A percentile compares a stretch with the other conserved stretches of the same genome.
These are phyloP conservation scores for Fremontodendron californicum DNA, from an alignment of 345 rosid genomes.

Conservation along the genomic window DNA sequence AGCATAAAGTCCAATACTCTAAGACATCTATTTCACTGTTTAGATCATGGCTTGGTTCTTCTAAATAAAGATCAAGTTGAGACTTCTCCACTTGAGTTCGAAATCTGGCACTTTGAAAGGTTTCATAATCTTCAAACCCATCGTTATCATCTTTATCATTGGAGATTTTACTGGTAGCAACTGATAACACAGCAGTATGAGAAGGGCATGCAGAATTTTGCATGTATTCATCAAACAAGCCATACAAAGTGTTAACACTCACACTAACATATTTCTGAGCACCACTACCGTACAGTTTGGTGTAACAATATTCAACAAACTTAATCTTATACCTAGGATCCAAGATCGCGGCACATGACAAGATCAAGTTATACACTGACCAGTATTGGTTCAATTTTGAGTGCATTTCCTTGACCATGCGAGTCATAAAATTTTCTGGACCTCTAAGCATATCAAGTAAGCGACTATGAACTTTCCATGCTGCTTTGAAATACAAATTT, in stretches of 20 bases:
- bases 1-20: slow-evolving; percentile 21
- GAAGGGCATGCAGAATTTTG: slow-evolving; percentile 17
- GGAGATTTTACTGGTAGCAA: slow-evolving; percentile 17
- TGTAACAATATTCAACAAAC: slow-evolving; percentile 27
- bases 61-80: slow-evolving; percentile 25
- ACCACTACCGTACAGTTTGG: slow-evolving; percentile 25
- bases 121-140: slow-evolving; percentile 24
- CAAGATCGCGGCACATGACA: slow-evolving; percentile 28
- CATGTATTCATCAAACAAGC: slow-evolving; percentile 19
- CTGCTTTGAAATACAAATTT: slow-evolving; percentile 25
- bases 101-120: slow-evolving; percentile 26
- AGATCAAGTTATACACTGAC: slow-evolving; percentile 21
- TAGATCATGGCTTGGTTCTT: slow-evolving; percentile 28
- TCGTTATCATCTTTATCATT: slow-evolving; percentile 16
- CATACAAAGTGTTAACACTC: slow-evolving; percentile 16
- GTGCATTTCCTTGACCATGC: slow-evolving; percentile 22
- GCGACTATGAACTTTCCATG: slow-evolving; percentile 21
- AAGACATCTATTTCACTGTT: slow-evolving; percentile 24
- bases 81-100: slow-evolving; percentile 21
- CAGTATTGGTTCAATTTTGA: slow-evolving; percentile 25
- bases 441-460: slow-evolving; percentile 16
- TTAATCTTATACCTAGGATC: slow-evolving; percentile 29
- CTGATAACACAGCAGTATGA: neutral
- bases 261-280: slow-evolving; percentile 17
- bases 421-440: slow-evolving; percentile 23